Percentiles rank a stretch among this genome's conserved stretches.
Evolutionary conservation across 495 filamentous ascomycete species (phyloP).

Genomic region (Daldinia childiae): DNA sequence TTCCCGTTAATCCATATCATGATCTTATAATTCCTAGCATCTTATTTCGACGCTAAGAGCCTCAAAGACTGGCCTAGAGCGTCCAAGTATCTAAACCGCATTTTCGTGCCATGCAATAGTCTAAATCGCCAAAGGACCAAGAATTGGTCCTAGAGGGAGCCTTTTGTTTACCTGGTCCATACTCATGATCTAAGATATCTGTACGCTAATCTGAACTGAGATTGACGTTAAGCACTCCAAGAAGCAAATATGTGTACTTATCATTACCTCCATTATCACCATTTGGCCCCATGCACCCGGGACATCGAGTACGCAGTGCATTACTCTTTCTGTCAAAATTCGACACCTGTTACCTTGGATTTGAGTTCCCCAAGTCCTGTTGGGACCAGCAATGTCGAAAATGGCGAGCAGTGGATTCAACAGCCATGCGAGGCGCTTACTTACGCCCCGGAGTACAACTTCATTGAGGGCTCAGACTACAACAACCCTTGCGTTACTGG

Average conservation of each 20-base stretch:
- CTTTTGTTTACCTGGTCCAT: not conserved
- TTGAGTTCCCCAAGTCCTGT: not conserved
- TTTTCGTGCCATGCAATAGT: not conserved
- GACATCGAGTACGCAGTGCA: conserved; percentile 53
- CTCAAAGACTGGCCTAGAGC: not conserved
- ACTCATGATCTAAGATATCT: not conserved
- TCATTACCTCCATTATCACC: conserved; percentile 52
- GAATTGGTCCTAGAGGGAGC: not conserved
- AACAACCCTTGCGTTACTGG: conserved; percentile 54
- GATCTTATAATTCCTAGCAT: too few species aligned
- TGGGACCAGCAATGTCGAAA: not conserved
- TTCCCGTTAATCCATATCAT: not conserved
- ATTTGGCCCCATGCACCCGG: conserved; percentile 50
- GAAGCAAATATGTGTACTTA: conserved; percentile 46
- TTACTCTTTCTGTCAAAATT: conserved; percentile 52
- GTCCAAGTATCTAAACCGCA: not conserved
- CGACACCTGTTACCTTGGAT: conserved; percentile 17
- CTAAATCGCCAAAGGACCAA: not conserved
- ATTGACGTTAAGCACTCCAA: not conserved
- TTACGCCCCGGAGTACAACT: conserved; percentile 42
- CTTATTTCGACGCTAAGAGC: not conserved
- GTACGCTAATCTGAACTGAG: not conserved
- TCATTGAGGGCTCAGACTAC: conserved; percentile 46
- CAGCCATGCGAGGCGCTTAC: conserved; percentile 37
- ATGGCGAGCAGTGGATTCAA: conserved; percentile 17